Conservation (phyloP, 1,139 yeast species). For the Kazachstania sp. region DNA sequence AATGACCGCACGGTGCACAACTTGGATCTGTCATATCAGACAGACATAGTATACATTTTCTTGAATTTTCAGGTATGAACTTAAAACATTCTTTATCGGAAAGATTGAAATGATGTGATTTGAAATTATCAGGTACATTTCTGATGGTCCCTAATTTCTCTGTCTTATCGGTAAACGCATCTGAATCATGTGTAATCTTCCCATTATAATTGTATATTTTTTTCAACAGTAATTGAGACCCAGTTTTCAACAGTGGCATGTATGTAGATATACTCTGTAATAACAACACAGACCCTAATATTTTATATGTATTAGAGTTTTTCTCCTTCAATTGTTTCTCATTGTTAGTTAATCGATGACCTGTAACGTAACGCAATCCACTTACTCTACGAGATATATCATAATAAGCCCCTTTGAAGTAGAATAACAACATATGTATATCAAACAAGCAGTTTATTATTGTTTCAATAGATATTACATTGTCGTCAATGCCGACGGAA, state of each 20-base stretch:
- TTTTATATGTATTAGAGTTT: slow-evolving; percentile 47
- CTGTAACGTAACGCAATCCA: slow-evolving; percentile 72
- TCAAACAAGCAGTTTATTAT: slow-evolving; percentile 48
- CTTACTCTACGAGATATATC: slow-evolving; percentile 65
- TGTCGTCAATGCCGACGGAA: not conserved
- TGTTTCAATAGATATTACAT: slow-evolving; percentile 31
- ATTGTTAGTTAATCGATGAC: slow-evolving; percentile 47
- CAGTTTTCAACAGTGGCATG: slow-evolving; percentile 3
- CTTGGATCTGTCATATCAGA: slow-evolving; percentile 76
- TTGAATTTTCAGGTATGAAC: slow-evolving; percentile 59
- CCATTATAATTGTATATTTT: not conserved
- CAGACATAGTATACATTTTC: slow-evolving; percentile 78
- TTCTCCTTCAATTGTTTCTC: slow-evolving; percentile 28
- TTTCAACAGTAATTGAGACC: not conserved
- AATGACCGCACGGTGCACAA: slow-evolving; percentile 83
- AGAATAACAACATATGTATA: slow-evolving; percentile 71
- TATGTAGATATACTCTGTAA: slow-evolving; percentile 49
- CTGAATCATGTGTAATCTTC: not conserved
- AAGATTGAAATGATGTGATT: slow-evolving; percentile 38
- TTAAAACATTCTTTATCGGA: slow-evolving; percentile 50
- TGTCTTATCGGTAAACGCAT: not conserved
- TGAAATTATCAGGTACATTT: slow-evolving; percentile 11
- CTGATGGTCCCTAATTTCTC: slow-evolving; percentile 3
- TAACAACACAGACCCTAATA: slow-evolving; percentile 64
- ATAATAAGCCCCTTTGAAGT: slow-evolving; percentile 73